A percentile compares a stretch with the other conserved stretches of the same genome.
These are phyloP conservation scores for Oropetium thomaeum DNA, from an alignment of 176 grass and related monocot genomes.

Conservation along the genomic window DNA sequence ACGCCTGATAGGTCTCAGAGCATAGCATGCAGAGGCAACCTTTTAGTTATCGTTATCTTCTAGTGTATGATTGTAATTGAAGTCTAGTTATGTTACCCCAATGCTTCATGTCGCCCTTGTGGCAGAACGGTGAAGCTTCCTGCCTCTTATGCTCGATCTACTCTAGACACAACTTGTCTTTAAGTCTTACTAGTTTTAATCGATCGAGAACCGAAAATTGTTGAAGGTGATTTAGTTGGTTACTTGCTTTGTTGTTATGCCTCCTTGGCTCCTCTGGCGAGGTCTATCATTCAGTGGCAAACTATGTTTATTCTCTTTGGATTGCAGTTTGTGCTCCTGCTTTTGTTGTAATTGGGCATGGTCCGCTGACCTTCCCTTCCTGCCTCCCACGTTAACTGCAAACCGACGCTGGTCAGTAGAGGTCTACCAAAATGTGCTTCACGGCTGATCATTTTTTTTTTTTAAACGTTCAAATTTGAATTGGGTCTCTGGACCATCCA, in stretches of 20 bases:
- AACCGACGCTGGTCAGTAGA: too few relatives aligned
- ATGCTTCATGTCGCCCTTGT: neutral
- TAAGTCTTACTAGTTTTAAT: neutral
- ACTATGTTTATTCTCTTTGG: neutral
- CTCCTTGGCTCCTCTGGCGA: too few relatives aligned
- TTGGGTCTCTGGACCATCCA: too few relatives aligned
- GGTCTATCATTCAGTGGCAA: neutral
- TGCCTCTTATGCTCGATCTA: neutral
- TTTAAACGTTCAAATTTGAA: too few relatives aligned
- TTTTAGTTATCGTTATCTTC: neutral
- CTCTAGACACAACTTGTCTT: neutral
- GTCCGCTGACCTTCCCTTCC: too few relatives aligned
- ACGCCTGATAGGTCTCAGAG: neutral
- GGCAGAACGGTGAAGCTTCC: neutral
- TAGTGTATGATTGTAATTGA: slow-evolving; percentile 3
- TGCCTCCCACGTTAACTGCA: too few relatives aligned
- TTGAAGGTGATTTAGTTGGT: neutral
- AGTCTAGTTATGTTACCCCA: neutral
- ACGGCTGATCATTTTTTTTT: too few relatives aligned
- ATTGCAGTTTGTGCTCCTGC: neutral
- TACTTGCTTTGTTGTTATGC: neutral
- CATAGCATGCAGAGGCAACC: neutral
- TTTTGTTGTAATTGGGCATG: too few relatives aligned
- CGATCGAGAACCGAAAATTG: neutral
- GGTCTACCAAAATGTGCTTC: too few relatives aligned